These are phyloP conservation scores for Ophiostoma australiae DNA, from an alignment of 2,329 filamentous ascomycete species.

Conservation along the genomic window DNA sequence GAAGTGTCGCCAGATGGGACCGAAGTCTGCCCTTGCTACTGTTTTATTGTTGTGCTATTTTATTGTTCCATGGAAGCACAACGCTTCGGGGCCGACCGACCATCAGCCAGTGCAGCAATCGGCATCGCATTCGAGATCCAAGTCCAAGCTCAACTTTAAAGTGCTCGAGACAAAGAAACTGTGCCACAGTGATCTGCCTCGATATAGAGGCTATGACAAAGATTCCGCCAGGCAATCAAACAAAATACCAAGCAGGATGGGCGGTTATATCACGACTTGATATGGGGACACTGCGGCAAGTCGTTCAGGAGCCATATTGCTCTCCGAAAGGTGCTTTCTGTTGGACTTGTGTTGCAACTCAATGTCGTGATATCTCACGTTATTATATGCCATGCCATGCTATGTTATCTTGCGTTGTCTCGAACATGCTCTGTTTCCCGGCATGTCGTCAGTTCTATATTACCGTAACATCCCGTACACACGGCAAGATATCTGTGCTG, in stretches of 20 bases:
- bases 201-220: not conserved
- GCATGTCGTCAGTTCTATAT: not conserved
- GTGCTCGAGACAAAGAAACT: not conserved
- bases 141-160: not conserved
- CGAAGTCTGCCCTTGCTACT: not conserved
- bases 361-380: not conserved
- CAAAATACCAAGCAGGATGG: not conserved
- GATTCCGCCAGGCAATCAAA: not conserved
- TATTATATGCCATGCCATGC: not conserved
- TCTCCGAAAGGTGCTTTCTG: not conserved
- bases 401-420: not conserved
- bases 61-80: not conserved
- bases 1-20: not conserved
- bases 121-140: not conserved
- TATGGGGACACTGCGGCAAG: not conserved
- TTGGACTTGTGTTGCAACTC: not conserved
- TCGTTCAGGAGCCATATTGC: not conserved
- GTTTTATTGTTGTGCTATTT: not conserved
- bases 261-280: not conserved
- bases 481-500: not conserved
- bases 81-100: not conserved
- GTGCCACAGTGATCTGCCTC: not conserved
- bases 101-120: not conserved
- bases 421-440: not conserved
- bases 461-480: constrained; percentile 2